Conservation (phyloP, 2,329 filamentous ascomycete genomes). For the Paradendryphiella salina region DNA sequence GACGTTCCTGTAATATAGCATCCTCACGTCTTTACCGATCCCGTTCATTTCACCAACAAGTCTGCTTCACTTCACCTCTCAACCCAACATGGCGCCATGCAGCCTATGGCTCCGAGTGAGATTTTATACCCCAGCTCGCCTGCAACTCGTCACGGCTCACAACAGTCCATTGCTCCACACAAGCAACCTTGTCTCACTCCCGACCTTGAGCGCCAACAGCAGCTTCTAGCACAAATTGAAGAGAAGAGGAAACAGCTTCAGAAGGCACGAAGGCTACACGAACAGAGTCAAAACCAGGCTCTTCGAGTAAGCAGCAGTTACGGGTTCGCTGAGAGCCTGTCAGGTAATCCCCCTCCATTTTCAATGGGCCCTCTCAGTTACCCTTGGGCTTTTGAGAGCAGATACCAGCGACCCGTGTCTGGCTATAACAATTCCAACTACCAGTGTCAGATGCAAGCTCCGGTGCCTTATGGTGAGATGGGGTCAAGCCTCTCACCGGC, state of each 20-base stretch:
- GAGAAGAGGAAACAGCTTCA: neutral
- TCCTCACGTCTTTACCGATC: neutral
- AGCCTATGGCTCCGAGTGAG: too few species aligned
- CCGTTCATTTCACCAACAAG: neutral
- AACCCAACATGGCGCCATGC: neutral
- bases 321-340: neutral
- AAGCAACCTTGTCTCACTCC: neutral
- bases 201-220: neutral
- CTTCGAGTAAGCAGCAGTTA: neutral
- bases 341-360: neutral
- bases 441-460: neutral
- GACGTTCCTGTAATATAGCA: neutral
- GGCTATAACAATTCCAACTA: neutral
- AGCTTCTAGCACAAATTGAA: neutral
- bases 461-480: neutral
- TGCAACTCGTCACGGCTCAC: neutral
- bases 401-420: neutral
- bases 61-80: neutral
- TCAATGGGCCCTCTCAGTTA: conserved; percentile 4
- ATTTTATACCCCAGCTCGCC: neutral
- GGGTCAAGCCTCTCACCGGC: neutral
- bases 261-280: neutral
- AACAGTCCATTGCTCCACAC: neutral
- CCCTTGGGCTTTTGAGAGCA: neutral
- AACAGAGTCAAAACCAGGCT: neutral